phyloP scores from a whole-genome alignment of 495 filamentous ascomycete species.

The Viridothelium virens region DNA sequence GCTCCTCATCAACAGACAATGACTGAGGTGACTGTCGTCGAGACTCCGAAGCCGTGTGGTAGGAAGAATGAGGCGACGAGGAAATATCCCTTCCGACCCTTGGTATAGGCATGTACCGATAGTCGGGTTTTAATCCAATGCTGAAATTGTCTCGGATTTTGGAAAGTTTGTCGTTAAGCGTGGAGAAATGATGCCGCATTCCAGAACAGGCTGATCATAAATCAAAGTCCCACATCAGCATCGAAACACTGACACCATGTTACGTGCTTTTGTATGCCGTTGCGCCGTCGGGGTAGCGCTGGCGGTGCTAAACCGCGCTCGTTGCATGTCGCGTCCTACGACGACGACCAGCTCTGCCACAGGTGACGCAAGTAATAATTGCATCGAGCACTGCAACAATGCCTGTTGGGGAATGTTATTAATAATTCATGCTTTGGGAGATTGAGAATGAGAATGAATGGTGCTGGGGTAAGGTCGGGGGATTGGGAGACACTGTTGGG shows the following conservation, averaged over 20 bases:
- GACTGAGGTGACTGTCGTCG: not conserved
- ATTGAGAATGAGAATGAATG: not conserved
- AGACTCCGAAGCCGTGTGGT: not conserved
- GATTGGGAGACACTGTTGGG: not conserved
- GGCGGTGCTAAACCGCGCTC: constrained; percentile 21
- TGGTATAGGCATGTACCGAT: not conserved
- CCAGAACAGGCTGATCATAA: constrained; percentile 5
- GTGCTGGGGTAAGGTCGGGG: not conserved
- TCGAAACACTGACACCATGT: not conserved
- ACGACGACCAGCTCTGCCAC: constrained; percentile 19
- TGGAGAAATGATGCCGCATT: not conserved
- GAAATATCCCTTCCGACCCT: not conserved
- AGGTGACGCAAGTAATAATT: constrained; percentile 29
- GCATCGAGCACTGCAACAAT: constrained; percentile 73
- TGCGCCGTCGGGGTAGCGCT: constrained; percentile 5
- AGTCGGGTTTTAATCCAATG: not conserved
- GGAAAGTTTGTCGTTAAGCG: not conserved
- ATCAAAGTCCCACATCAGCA: constrained; percentile 4
- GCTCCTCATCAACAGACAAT: not conserved
- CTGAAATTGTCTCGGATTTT: constrained; percentile 1
- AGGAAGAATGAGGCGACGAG: not conserved
- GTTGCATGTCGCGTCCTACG: constrained; percentile 14
- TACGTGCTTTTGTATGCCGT: not conserved
- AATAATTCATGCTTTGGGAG: not conserved
- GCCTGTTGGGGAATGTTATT: constrained; percentile 22